Evolutionary conservation across 106 monocot genomes (phyloP).

Genomic region (Vanilla planifolia): DNA sequence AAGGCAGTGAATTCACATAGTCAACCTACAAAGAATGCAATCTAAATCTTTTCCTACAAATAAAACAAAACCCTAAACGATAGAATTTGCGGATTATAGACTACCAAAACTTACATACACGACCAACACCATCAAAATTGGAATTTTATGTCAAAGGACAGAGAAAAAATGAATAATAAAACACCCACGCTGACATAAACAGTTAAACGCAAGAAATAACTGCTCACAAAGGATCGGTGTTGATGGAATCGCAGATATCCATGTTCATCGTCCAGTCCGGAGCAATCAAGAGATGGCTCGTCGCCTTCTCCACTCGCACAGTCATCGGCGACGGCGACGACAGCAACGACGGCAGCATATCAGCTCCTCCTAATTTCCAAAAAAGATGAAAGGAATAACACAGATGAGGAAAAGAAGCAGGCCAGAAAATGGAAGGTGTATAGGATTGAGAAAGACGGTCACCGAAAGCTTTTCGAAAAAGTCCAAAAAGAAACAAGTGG

Average conservation of each 20-base stretch:
- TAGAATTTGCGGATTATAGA: too few relatives aligned
- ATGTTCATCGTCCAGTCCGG: constrained; percentile 85
- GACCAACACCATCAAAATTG: too few relatives aligned
- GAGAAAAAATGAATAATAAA: neutral
- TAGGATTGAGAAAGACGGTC: neutral
- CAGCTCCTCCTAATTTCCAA: constrained; percentile 1
- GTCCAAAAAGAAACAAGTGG: neutral
- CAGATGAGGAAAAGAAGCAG: neutral
- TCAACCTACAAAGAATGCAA: too few relatives aligned
- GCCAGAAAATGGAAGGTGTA: neutral
- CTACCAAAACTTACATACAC: too few relatives aligned
- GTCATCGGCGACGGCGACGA: constrained; percentile 24
- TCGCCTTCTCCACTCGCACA: constrained; percentile 73
- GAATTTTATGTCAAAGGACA: too few relatives aligned
- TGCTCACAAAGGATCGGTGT: constrained; percentile 49
- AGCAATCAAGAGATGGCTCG: constrained; percentile 67
- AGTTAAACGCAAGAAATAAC: neutral
- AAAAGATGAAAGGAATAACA: neutral
- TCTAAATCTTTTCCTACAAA: too few relatives aligned
- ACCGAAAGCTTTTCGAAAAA: neutral
- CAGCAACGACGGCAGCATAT: constrained; percentile 1
- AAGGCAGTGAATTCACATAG: too few relatives aligned
- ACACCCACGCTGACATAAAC: neutral
- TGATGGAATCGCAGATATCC: constrained; percentile 78
- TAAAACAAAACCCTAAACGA: too few relatives aligned